Evolutionary conservation across 768 basidiomycete species (phyloP), one percentile per base, ranked within the genome.

Genomic region (Russula olivacea): DNA sequence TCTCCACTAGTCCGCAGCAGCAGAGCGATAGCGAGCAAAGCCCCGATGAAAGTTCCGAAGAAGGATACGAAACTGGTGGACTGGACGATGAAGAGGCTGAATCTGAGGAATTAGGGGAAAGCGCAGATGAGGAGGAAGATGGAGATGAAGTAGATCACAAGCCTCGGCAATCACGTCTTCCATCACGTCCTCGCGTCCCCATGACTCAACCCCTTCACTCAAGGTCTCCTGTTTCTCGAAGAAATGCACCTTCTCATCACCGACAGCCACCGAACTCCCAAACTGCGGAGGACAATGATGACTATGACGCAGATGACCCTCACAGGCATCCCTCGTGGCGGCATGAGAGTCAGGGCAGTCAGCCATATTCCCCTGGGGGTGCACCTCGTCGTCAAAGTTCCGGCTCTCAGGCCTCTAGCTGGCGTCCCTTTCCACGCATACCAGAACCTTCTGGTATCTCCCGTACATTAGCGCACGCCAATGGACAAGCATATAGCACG

Each of bases 401-500:
- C 17, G 49, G 49, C 28, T 56, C 63, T 23, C 63, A 56, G 30
- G 41, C 52, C 8, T 8, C 58, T 14, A 25, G 28, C 14, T 59
- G 58, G 58, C 58, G 58, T 15, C 53, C 14, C 11, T 40, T 8
- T 41, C 52, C 58, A 12, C 58, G 47, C 58, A 2, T 47, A 19
- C 11, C 52, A 15, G 63, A 64, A 17, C 63, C 63, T 21, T 64
- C 64, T 19, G 64, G 64, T 38, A 47, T 65, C 21, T 65, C 64
- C 28, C 64, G 64, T 48, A 63, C 64, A 41, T 32, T 65, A 2
- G 50, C 60, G 36, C 55, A 63, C 28, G 64, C 64, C 43, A 83
- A 28, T 74, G 69, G 23, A 68, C 70, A 66, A 83, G 80, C 19
- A 74, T 72, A 4, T 77, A 49, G 8, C 40, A 14, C 48, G n/a